Evolutionary conservation across 2,329 filamentous ascomycete genomes (phyloP).

Genomic region (Colletotrichum tofieldiae): DNA sequence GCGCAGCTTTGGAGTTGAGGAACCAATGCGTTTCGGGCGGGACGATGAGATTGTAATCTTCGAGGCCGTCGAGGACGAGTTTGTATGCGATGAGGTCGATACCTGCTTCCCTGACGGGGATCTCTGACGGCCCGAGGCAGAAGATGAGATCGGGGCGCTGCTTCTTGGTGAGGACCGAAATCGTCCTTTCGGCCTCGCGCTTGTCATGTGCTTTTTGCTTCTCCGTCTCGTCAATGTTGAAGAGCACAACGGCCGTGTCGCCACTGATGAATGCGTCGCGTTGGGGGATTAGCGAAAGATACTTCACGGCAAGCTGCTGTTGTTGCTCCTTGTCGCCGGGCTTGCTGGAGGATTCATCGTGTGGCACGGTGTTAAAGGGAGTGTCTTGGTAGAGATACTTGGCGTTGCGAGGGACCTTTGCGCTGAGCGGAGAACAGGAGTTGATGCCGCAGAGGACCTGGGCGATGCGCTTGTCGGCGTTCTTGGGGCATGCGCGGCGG

Average conservation of each 20-base stretch:
- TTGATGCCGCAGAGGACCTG: slow-evolving; percentile 51
- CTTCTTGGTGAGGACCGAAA: slow-evolving; percentile 47
- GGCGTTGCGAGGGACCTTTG: slow-evolving; percentile 52
- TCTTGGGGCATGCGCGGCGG: slow-evolving; percentile 45
- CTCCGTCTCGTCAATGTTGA: slow-evolving; percentile 47
- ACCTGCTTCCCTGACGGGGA: slow-evolving; percentile 46
- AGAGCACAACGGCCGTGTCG: slow-evolving; percentile 49
- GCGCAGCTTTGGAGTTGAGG: slow-evolving; percentile 54
- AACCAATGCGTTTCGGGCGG: slow-evolving; percentile 53
- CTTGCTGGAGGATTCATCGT: slow-evolving; percentile 17
- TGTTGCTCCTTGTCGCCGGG: slow-evolving; percentile 36
- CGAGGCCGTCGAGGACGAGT: slow-evolving; percentile 50
- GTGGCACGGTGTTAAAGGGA: slow-evolving; percentile 48
- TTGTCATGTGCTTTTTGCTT: slow-evolving; percentile 48
- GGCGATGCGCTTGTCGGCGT: slow-evolving; percentile 48
- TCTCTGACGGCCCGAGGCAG: slow-evolving; percentile 49
- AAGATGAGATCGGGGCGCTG: slow-evolving; percentile 54
- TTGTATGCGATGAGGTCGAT: slow-evolving; percentile 52
- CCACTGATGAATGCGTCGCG: slow-evolving; percentile 54
- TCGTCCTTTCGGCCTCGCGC: slow-evolving; percentile 50
- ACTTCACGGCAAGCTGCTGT: slow-evolving; percentile 50
- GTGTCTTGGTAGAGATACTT: slow-evolving; percentile 57
- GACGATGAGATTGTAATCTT: slow-evolving; percentile 49
- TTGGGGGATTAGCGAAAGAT: slow-evolving; percentile 55
- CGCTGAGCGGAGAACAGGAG: slow-evolving; percentile 46